Evolutionary conservation across 495 filamentous ascomycete genomes (phyloP), one percentile per base, ranked within the genome.

Genomic region (Trypethelium eluteriae): DNA sequence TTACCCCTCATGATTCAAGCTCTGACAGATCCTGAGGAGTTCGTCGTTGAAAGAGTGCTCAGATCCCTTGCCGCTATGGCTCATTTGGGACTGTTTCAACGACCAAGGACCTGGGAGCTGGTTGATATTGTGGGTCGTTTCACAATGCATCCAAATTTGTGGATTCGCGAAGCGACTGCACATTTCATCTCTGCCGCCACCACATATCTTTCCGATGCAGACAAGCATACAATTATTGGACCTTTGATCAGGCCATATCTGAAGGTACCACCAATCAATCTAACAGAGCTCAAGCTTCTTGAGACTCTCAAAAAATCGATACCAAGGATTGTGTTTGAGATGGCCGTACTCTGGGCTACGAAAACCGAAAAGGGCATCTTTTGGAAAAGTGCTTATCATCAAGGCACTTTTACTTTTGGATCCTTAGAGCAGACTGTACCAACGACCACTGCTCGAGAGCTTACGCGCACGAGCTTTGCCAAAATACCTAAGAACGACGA

Each of bases 1-100:
- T 81, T 99, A 47, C 95, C 95, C 1, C 78, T 99, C 12, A 96
- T 99, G 92, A 82, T 96, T 10, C 95, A 96, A 76, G 92, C 94
- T n/a, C 81, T 98, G 70, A 93, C 93, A 0, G 95, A 99, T 69
- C 87, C 91, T 0, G 95, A 99, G 75, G 95, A 98, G 68, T 92
- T 89, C 77, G 93, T 99, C 2, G 88, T 99, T 14, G 91, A 96
- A 74, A 89, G 88, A 62, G 94, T 96, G 1, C 77, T 99, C 36
- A 85, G 92, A 49, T 93, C 93, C 0, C 83, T 99, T 53, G 90
- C 91, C n/a, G 86, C 87, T 65, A 89, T 99, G 81, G 92, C 93
- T 49, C 86, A 89, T 67, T 78, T 98, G 46, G 95, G 95, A 7
- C 81, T 98, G 2, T 85, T 98, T 68, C 91, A 93, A 64, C 82